Base-by-base conservation (phyloP, 352 stramenopile species). In the Plasmopara viticola region DNA sequence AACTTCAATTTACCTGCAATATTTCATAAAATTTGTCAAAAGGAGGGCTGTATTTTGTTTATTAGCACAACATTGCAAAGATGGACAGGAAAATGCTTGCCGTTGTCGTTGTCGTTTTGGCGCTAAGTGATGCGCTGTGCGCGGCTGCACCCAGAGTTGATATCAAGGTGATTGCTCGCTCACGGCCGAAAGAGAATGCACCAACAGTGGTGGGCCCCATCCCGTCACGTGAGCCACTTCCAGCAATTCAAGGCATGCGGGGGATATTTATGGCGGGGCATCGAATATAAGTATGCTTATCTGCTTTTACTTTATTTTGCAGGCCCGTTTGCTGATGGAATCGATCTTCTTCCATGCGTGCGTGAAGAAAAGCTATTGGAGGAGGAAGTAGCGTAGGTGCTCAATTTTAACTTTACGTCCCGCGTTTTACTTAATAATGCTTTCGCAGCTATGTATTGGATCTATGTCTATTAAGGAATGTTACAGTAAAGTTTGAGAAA, bases 381-480 rank as follows among this genome's bases (percentile, higher is more conserved):
- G 42, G 55, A 69, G 34, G 65, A 61, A 6, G 63, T 83, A 53
- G 47, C 57, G 79, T 87, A 54, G 39, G 74, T 56, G 12, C 9
- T 60, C 25, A 10, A 18, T 50, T 39, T 20, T 33, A 38, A 13
- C 28, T 38, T 20, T 37, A 18, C 25, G 12, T 2, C 4, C 28
- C 12, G 4, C 48, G 30, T 43, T 25, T 20, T 40, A 15, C 14
- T 48, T 37, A 51, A 28, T 5, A 8, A 49, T 42, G 31, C 38
- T 51, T 37, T 52, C 34, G 10, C 45, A 90, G 76, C 25, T 79
- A 69, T 48, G 53, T 70, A n/a, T 44, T 90, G 25, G 69, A 87
- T 12, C 45, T 90, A 20, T 90, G 77, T 48, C 66, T 73, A 43
- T 38, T 87, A 44, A 68, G 66, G 41, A 87, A 87, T 51, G 68